Conservation (phyloP, 345 rosid genomes). For the Capsella bursapastoris region DNA sequence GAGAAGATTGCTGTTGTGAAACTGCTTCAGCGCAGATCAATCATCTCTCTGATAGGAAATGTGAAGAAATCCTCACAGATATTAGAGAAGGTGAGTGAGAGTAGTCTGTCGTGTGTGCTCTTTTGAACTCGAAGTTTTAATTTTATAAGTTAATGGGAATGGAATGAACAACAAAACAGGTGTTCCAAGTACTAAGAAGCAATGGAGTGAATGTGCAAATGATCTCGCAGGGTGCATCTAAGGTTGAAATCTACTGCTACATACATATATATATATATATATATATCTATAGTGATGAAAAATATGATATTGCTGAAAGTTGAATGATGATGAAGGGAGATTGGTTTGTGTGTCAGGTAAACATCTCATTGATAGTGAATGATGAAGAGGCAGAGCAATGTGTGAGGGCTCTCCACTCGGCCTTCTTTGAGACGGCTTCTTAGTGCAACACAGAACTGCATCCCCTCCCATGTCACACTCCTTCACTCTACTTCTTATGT, state of each 20-base stretch:
- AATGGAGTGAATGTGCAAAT: slow-evolving; percentile 90
- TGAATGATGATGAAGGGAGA: slow-evolving; percentile 8
- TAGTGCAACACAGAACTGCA: slow-evolving; percentile 15
- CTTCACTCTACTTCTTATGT: slow-evolving; percentile 8
- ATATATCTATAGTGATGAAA: not conserved
- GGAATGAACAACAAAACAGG: slow-evolving; percentile 50
- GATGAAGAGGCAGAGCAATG: slow-evolving; percentile 85
- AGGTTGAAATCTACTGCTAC: slow-evolving; percentile 52
- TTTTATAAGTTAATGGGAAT: slow-evolving; percentile 1
- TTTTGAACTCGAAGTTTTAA: not conserved
- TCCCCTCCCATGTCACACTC: not conserved
- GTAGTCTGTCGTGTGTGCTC: slow-evolving; percentile 10
- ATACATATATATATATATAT: not conserved
- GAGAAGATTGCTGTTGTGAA: slow-evolving; percentile 91
- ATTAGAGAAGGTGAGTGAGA: slow-evolving; percentile 74
- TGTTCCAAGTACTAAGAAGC: slow-evolving; percentile 72
- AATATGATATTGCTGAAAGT: not conserved
- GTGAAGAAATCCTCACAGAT: slow-evolving; percentile 85
- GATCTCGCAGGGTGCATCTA: slow-evolving; percentile 99
- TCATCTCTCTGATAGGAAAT: slow-evolving; percentile 91
- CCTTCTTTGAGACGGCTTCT: slow-evolving; percentile 66
- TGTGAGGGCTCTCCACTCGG: slow-evolving; percentile 74
- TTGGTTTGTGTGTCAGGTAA: slow-evolving; percentile 56
- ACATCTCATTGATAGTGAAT: slow-evolving; percentile 82
- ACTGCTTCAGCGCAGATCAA: slow-evolving; percentile 81